Base-by-base conservation (phyloP, 495 filamentous ascomycete species). In the Astrothelium subdiscretum region DNA sequence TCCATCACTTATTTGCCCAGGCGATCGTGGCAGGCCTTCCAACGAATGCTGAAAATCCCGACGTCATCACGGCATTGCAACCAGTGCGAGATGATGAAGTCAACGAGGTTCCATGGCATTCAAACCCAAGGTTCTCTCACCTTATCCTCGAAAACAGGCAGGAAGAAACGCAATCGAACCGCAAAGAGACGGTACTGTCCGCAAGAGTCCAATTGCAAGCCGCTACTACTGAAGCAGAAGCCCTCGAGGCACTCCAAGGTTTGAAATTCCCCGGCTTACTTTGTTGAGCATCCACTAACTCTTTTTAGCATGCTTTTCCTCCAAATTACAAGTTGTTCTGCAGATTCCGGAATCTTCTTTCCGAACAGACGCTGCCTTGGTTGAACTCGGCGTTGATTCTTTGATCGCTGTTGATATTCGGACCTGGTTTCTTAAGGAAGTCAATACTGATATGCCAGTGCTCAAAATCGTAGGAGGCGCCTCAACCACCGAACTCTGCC, bases 351-450 rank as follows among this genome's bases (percentile, higher is more conserved):
- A 8, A 8, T 10, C 5, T 8, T n/a, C 5, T 3, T n/a, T 48
- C 42, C 5, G 18, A 8, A 10, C 8, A 8, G 42, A 48, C 18
- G 42, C 18, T n/a, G 8, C 42, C 8, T n/a, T 48, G 3, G 24
- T 15, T 3, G 48, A 38, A 35, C 58, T 59, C n/a, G 58, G 58
- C n/a, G 18, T 59, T n/a, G 58, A 59, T 24, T 59, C 58, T 3
- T 27, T 59, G 18, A 31, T 59, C 31, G 26, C 58, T 1, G 31
- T 59, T 6, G 58, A 38, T 4, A 10, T 59, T 4, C 26, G 58
- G 18, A 38, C 58, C 15, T 59, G 58, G 58, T 59, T 59, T 24
- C 8, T 35, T 3, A 59, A 59, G 24, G 31, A 32, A 12, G 18
- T 59, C 10, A 43, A 59, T 4, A 59, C n/a, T 4, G 31, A 59